Evolutionary conservation across 1,139 yeast species (phyloP).

Genomic region (Suhomyces atakaporum): DNA sequence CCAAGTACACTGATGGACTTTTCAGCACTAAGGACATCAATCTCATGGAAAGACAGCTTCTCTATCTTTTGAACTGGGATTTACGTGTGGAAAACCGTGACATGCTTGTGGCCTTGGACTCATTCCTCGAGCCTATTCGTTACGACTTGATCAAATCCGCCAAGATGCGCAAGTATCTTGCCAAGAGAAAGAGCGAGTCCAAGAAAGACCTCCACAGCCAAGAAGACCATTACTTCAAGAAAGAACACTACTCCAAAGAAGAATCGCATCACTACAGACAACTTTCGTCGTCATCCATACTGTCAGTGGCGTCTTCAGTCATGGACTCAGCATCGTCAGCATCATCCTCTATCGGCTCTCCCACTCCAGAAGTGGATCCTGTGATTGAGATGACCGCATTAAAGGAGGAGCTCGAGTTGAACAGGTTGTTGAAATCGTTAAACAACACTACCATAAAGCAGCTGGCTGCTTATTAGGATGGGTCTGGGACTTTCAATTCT

Average conservation of each 20-base stretch:
- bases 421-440: conserved; percentile 33
- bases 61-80: conserved; percentile 72
- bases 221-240: too few species aligned
- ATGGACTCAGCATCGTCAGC: conserved; percentile 13
- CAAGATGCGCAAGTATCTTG: conserved; percentile 39
- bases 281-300: conserved; percentile 28
- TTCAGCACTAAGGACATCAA: conserved; percentile 69
- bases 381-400: conserved; percentile 44
- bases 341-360: conserved; percentile 10
- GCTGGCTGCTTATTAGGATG: conserved; percentile 4
- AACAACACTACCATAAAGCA: conserved; percentile 11
- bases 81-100: conserved; percentile 57
- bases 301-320: conserved; percentile 22
- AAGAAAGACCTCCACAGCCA: conserved; percentile 2
- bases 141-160: conserved; percentile 49
- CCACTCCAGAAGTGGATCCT: conserved; percentile 33
- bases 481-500: conserved; percentile 8
- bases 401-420: conserved; percentile 43
- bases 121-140: conserved; percentile 65
- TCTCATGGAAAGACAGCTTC: conserved; percentile 76
- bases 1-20: conserved; percentile 71
- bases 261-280: conserved; percentile 29
- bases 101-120: conserved; percentile 47
- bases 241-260: background rate
- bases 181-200: conserved; percentile 19